Evolutionary conservation across 331 rosid species (phyloP), one percentile per base, ranked within the genome.

Genomic region (Phaseolus coccineus): DNA sequence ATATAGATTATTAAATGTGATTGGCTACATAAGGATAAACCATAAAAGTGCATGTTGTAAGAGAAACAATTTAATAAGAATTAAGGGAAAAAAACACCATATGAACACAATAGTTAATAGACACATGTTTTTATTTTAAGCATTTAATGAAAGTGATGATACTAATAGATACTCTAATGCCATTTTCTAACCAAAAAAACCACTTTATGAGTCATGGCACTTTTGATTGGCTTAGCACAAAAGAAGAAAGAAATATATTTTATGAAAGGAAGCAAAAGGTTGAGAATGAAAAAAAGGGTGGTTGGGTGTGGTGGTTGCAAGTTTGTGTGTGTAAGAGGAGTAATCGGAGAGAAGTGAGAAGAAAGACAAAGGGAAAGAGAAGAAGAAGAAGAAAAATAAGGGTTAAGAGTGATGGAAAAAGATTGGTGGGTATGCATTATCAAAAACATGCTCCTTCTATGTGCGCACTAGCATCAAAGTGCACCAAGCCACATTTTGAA

Each of bases 401-500:
- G 13, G 2, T 2, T 5, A 22, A n/a, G 71, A 10, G 81, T 80
- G 88, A 85, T 81, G 84, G 86, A 86, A 82, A 85, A 57, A 55
- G 66, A 85, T 72, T 61, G 85, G 96, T 83, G 93, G 88, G 80
- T 37, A 66, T 84, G 73, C 68, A 82, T 42, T 82, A 82, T 82
- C 12, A 57, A 48, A 46, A 57, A 24, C 72, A 61, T 81, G 87
- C 87, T 78, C 87, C 83, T 63, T 80, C 71, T 40, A 82, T 83
- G 90, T 81, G 89, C 91, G 94, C 94, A 93, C 96, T 85, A 83
- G 48, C 57, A 74, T 61, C 74, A 77, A 79, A 84, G 85, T 30
- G 68, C 75, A 80, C 84, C 37, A 31, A 65, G 58, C 71, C 70
- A 83, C 77, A 70, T 48, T 85, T 78, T 87, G 89, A 82, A 87